phyloP scores from a whole-genome alignment of 495 filamentous ascomycete species.

The Podospora tetraspora region DNA sequence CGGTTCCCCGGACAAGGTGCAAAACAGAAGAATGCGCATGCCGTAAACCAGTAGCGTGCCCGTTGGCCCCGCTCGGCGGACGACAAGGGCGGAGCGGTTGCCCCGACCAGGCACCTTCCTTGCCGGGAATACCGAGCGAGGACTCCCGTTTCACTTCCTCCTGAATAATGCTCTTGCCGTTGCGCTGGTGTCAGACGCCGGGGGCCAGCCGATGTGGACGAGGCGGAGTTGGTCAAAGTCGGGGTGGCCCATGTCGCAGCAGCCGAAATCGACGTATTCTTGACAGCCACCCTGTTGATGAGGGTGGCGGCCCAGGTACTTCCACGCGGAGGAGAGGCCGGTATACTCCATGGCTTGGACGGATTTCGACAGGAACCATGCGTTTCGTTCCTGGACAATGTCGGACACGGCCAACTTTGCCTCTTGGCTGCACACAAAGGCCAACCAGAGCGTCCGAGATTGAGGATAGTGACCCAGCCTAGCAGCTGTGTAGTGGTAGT shows the following conservation, averaged over 20 bases:
- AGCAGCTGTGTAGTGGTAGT: neutral
- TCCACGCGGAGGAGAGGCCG: neutral
- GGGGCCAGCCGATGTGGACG: neutral
- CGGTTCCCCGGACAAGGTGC: neutral
- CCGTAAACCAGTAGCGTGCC: no score
- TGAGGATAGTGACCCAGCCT: neutral
- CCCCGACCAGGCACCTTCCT: neutral
- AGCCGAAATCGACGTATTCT: neutral
- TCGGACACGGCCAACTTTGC: neutral
- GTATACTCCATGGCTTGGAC: neutral
- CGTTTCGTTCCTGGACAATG: neutral
- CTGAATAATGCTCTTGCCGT: neutral
- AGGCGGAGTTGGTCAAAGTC: neutral
- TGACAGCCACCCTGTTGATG: no score
- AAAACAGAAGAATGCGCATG: no score
- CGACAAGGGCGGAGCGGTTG: neutral
- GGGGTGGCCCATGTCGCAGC: neutral
- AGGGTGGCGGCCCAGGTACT: neutral
- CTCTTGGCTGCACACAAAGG: neutral
- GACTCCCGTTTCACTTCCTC: neutral
- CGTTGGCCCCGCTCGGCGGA: no score
- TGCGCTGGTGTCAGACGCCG: neutral
- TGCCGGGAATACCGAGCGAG: neutral
- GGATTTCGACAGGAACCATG: neutral
- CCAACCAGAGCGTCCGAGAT: neutral